A percentile compares a stretch with the other conserved stretches of the same genome.
Evolutionary conservation across 352 stramenopile species (phyloP).

Genomic region (Phytophthora pini): DNA sequence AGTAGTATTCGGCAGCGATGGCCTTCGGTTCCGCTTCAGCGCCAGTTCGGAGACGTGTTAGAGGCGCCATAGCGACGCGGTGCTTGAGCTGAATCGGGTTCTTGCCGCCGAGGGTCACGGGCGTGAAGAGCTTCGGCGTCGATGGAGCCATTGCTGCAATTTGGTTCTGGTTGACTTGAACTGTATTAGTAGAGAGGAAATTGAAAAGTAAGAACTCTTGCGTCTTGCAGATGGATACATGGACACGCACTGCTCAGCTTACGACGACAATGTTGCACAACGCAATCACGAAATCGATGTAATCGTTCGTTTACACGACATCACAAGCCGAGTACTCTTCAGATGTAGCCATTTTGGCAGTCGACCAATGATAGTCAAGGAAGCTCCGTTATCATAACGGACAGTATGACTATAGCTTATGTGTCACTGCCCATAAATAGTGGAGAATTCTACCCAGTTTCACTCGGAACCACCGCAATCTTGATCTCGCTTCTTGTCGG

Average conservation of each 20-base stretch:
- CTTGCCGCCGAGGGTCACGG: constrained; percentile 53
- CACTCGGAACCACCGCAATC: too few species aligned
- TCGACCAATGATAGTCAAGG: background rate
- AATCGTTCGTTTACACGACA: background rate
- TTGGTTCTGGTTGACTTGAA: background rate
- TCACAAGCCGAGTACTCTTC: constrained; percentile 4
- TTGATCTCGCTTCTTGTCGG: too few species aligned
- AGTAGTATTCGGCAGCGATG: constrained; percentile 56
- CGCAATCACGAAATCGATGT: constrained; percentile 4
- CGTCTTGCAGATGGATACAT: too few species aligned
- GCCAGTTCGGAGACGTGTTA: constrained; percentile 51
- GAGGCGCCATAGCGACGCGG: constrained; percentile 54
- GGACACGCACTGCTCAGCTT: background rate
- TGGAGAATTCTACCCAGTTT: too few species aligned
- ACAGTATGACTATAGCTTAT: too few species aligned
- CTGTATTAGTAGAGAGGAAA: background rate
- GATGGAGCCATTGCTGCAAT: constrained; percentile 7
- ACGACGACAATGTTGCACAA: too few species aligned
- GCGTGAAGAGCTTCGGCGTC: constrained; percentile 54
- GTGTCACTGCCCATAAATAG: too few species aligned
- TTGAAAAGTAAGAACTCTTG: constrained; percentile 5
- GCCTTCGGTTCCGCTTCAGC: constrained; percentile 37
- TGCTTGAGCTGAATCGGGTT: constrained; percentile 34
- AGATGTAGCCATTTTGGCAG: constrained; percentile 9
- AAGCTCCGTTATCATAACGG: too few species aligned